Percentiles rank a stretch among this genome's conserved stretches.
Evolutionary conservation across 2,329 filamentous ascomycete genomes (phyloP).

Genomic region (Rhinocladiella similis): DNA sequence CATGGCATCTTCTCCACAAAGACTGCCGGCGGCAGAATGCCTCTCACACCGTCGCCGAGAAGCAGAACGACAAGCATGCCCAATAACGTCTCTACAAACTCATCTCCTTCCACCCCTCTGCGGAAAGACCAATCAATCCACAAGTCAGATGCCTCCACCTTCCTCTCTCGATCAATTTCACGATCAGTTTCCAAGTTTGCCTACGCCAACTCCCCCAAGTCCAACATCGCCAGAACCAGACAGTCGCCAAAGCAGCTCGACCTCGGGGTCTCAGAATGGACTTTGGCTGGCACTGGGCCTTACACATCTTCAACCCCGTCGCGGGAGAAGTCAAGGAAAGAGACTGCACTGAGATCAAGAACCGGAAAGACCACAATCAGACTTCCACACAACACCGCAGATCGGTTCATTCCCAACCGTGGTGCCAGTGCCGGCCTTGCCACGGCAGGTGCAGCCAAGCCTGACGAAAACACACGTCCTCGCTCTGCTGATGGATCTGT

Average conservation of each 20-base stretch:
- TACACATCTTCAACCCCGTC: constrained; percentile 48
- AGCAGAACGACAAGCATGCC: constrained; percentile 53
- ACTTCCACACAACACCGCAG: constrained; percentile 68
- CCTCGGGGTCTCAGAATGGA: constrained; percentile 89
- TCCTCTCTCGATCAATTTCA: constrained; percentile 68
- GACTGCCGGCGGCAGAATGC: constrained; percentile 91
- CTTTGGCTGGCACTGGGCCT: constrained; percentile 78
- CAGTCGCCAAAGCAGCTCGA: constrained; percentile 84
- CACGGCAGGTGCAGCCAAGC: constrained; percentile 79
- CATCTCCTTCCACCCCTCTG: constrained; percentile 75
- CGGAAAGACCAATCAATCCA: constrained; percentile 71
- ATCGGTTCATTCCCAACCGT: constrained; percentile 96
- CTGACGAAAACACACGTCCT: constrained; percentile 73
- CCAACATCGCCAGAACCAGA: constrained; percentile 78
- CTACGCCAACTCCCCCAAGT: constrained; percentile 89
- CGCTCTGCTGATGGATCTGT: constrained; percentile 77
- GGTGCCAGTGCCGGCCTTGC: constrained; percentile 83
- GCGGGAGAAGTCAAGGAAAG: constrained; percentile 57
- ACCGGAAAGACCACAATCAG: constrained; percentile 72
- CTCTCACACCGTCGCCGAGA: constrained; percentile 87
- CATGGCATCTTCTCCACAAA: constrained; percentile 87
- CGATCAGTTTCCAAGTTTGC: constrained; percentile 57
- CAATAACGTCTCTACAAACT: constrained; percentile 52
- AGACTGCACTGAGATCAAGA: constrained; percentile 52
- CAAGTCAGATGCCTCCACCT: constrained; percentile 70